Evolutionary conservation across 108 stramenopile genomes (phyloP).

Genomic region (Cylindrotheca fusiformis): DNA sequence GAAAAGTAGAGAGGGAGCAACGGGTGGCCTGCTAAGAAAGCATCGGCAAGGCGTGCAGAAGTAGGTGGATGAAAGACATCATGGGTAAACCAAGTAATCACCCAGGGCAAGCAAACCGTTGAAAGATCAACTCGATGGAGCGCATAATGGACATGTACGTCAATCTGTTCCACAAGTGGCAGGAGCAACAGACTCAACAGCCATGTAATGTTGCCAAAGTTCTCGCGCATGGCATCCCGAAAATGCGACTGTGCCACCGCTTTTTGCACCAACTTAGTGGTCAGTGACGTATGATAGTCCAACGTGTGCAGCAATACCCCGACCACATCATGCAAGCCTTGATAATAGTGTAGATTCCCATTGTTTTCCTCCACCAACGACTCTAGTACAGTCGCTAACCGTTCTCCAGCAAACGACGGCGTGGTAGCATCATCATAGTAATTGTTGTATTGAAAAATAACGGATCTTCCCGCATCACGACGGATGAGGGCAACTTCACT

Average conservation of each 20-base stretch:
- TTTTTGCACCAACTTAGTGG: conserved; percentile 17
- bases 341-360: conserved; percentile 40
- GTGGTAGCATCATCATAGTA: neutral
- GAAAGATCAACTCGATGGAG: conserved; percentile 15
- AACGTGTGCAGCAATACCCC: conserved; percentile 46
- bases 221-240: conserved; percentile 41
- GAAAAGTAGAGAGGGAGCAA: conserved; percentile 74
- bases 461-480: conserved; percentile 32
- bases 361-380: conserved; percentile 11
- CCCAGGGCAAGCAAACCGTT: conserved; percentile 57
- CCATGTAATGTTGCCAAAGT: conserved; percentile 32
- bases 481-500: conserved; percentile 31
- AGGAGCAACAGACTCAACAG: conserved; percentile 18
- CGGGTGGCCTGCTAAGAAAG: conserved; percentile 81
- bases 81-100: conserved; percentile 90
- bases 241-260: conserved; percentile 29
- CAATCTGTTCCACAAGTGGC: conserved; percentile 34
- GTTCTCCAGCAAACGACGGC: conserved; percentile 20
- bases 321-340: conserved; percentile 47
- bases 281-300: conserved; percentile 36
- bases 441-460: conserved; percentile 32
- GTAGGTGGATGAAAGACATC: conserved; percentile 69
- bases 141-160: conserved; percentile 30
- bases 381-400: conserved; percentile 26
- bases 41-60: conserved; percentile 79